A percentile compares a stretch with the other conserved stretches of the same genome.
phyloP scores from a whole-genome alignment of 1,284 basidiomycete species.

The Ganoderma lucidum region DNA sequence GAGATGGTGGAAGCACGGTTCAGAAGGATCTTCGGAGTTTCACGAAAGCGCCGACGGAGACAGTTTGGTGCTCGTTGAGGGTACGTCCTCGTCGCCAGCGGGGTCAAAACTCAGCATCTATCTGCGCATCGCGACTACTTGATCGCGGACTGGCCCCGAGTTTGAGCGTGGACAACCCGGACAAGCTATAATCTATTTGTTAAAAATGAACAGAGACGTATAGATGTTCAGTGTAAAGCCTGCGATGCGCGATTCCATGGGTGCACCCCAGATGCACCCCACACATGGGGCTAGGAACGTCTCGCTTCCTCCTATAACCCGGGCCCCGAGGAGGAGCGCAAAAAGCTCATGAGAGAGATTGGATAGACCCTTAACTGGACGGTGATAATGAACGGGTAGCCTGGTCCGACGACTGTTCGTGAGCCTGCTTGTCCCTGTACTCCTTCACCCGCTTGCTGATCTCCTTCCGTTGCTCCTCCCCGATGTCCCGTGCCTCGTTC shows the following conservation, averaged over 20 bases:
- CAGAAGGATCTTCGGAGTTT: too few species aligned
- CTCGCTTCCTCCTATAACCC: too few species aligned
- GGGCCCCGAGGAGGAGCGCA: not conserved
- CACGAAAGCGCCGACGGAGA: too few species aligned
- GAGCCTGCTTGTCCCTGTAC: slow-evolving; percentile 32
- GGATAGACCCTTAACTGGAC: not conserved
- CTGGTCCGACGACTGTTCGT: not conserved
- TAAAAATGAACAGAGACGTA: too few species aligned
- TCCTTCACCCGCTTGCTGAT: slow-evolving; percentile 50
- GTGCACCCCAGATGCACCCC: not conserved
- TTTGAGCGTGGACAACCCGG: not conserved
- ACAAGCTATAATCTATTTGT: too few species aligned
- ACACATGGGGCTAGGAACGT: too few species aligned
- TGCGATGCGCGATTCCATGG: not conserved
- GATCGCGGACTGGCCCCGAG: too few species aligned
- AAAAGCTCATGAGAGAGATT: not conserved
- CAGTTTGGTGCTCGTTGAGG: too few species aligned
- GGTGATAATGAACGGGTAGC: not conserved
- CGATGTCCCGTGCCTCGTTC: slow-evolving; percentile 49
- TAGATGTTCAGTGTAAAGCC: not conserved
- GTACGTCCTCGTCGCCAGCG: too few species aligned
- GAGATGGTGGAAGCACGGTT: not conserved
- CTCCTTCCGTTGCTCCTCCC: slow-evolving; percentile 47
- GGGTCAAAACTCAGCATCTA: too few species aligned
- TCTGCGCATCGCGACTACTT: too few species aligned